These are phyloP conservation scores for Penicillium sp. DNA, from an alignment of 2,329 filamentous ascomycete species.

Conservation along the genomic window DNA sequence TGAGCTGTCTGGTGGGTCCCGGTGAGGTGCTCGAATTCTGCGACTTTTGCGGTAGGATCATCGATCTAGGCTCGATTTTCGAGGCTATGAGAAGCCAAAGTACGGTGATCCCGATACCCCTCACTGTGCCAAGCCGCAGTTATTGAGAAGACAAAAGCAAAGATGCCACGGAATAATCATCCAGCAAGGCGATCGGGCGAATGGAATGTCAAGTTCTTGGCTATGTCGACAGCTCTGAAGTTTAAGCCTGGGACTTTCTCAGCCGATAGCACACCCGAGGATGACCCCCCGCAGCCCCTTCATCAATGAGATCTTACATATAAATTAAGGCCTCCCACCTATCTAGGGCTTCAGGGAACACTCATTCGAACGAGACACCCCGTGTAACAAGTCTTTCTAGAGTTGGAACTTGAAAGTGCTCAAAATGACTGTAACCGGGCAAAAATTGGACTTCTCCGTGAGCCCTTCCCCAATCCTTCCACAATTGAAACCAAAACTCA, in stretches of 20 bases:
- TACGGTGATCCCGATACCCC: not conserved
- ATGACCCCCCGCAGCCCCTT: too few species aligned
- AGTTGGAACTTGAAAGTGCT: not conserved
- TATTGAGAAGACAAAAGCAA: not conserved
- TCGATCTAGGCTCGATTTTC: not conserved
- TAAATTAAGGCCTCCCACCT: too few species aligned
- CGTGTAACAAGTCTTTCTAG: not conserved
- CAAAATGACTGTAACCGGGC: not conserved
- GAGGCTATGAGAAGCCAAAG: not conserved
- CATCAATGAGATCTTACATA: too few species aligned
- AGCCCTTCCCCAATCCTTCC: not conserved
- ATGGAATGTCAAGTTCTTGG: too few species aligned
- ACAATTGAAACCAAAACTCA: not conserved
- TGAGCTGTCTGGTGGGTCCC: not conserved
- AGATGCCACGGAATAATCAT: not conserved
- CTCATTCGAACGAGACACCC: too few species aligned
- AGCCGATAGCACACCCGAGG: too few species aligned
- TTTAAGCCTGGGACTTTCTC: too few species aligned
- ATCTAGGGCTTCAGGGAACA: too few species aligned
- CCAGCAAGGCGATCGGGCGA: not conserved
- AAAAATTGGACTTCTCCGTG: slow-evolving; percentile 11
- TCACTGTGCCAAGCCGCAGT: not conserved
- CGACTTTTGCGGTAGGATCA: not conserved
- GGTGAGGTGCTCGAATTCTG: not conserved
- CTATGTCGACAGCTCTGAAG: too few species aligned